phyloP scores from a whole-genome alignment of 768 basidiomycete species.

The Xerocomellus dryophilus region DNA sequence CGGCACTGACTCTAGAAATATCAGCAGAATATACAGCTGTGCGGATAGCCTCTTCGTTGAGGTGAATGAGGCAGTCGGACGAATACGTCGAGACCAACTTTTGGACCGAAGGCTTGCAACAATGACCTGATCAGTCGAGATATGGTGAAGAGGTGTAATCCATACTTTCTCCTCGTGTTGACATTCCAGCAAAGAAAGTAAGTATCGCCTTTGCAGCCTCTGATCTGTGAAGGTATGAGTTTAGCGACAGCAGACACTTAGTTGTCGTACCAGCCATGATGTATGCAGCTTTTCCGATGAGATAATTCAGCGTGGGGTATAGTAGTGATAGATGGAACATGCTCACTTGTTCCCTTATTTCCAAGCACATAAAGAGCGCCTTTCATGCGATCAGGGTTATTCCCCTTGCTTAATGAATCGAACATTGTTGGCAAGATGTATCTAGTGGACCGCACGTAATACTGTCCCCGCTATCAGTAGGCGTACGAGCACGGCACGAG shows the following conservation, averaged over 20 bases:
- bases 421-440: constrained; percentile 60
- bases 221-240: constrained; percentile 43
- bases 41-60: constrained; percentile 62
- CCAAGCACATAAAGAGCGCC: constrained; percentile 82
- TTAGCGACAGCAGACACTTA: constrained; percentile 1
- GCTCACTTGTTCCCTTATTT: constrained; percentile 66
- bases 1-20: constrained; percentile 44
- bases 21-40: constrained; percentile 59
- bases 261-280: constrained; percentile 60
- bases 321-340: background rate
- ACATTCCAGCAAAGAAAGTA: constrained; percentile 64
- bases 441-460: constrained; percentile 69
- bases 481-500: background rate
- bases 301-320: constrained; percentile 9
- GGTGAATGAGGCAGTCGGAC: constrained; percentile 55
- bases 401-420: constrained; percentile 63
- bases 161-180: constrained; percentile 84
- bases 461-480: constrained; percentile 38
- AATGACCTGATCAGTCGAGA: constrained; percentile 49
- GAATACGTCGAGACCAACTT: constrained; percentile 42
- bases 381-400: constrained; percentile 92
- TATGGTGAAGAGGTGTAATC: constrained; percentile 9
- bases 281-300: constrained; percentile 50
- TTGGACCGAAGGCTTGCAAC: constrained; percentile 17
- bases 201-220: constrained; percentile 51